Percentiles rank a stretch among this genome's conserved stretches.
Conservation (phyloP, 2,329 filamentous ascomycete genomes). For the Trichoderma cornu-damae region DNA sequence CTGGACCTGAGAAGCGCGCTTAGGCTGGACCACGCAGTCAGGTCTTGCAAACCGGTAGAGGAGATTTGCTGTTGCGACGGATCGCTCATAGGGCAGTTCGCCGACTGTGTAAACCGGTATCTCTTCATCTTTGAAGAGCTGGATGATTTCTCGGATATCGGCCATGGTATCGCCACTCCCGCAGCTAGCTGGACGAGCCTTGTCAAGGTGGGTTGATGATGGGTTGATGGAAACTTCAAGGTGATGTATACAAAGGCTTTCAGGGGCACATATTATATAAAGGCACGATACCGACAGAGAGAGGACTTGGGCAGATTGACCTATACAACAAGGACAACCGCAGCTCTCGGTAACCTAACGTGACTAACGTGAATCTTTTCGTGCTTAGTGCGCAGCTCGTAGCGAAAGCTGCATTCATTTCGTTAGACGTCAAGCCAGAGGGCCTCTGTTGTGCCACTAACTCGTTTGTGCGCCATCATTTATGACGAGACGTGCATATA, state of each 20-base stretch:
- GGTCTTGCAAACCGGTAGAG: constrained; percentile 21
- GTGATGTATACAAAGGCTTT: not conserved
- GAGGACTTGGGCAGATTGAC: not conserved
- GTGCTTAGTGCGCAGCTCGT: not conserved
- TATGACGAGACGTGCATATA: too few relatives aligned
- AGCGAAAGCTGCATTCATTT: not conserved
- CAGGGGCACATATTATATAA: not conserved
- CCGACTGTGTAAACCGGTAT: not conserved
- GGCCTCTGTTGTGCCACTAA: too few relatives aligned
- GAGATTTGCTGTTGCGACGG: constrained; percentile 21
- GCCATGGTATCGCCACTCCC: not conserved
- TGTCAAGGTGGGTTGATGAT: not conserved
- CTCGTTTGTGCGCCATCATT: too few relatives aligned
- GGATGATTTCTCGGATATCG: not conserved
- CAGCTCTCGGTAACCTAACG: not conserved
- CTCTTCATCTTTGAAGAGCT: not conserved
- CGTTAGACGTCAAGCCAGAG: not conserved
- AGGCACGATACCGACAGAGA: not conserved
- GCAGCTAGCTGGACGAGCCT: too few relatives aligned
- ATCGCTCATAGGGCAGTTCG: constrained; percentile 18
- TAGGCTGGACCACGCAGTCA: constrained; percentile 20
- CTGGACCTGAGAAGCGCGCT: constrained; percentile 16
- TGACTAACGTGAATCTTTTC: not conserved
- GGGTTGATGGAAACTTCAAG: too few relatives aligned
- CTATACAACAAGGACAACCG: not conserved